phyloP scores from a whole-genome alignment of 2,329 filamentous ascomycete species.

The Fusarium napiforme region DNA sequence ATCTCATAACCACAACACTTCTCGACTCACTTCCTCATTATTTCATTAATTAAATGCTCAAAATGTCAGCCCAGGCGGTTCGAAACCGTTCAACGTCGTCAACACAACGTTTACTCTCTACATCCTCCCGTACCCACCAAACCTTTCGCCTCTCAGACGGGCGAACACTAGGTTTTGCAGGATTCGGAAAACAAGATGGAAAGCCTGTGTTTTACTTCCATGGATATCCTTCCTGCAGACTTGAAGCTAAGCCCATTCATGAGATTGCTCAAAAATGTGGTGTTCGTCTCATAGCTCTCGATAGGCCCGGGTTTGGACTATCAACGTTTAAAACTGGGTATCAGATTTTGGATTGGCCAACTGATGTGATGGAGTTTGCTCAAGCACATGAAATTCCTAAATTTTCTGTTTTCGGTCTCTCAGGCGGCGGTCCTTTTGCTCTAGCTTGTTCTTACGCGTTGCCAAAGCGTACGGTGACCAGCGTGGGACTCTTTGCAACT shows the following conservation, averaged over 20 bases:
- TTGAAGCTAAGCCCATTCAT: slow-evolving; percentile 49
- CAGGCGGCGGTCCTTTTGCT: slow-evolving; percentile 52
- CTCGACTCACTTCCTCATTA: not conserved
- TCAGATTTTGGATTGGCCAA: slow-evolving; percentile 48
- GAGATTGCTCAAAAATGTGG: slow-evolving; percentile 39
- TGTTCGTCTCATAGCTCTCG: slow-evolving; percentile 52
- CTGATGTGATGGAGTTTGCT: slow-evolving; percentile 49
- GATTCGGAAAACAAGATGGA: slow-evolving; percentile 50
- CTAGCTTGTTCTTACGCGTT: slow-evolving; percentile 50
- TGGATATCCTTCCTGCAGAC: slow-evolving; percentile 55
- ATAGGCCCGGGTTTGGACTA: slow-evolving; percentile 57
- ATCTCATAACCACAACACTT: not conserved
- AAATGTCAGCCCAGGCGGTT: not conserved
- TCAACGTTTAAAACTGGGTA: slow-evolving; percentile 51
- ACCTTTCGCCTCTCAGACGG: slow-evolving; percentile 53
- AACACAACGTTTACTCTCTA: not conserved
- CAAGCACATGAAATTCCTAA: slow-evolving; percentile 34
- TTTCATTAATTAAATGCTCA: not conserved
- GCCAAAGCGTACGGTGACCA: slow-evolving; percentile 46
- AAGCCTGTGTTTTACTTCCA: slow-evolving; percentile 55
- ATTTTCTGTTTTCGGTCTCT: slow-evolving; percentile 50
- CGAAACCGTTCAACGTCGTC: not conserved
- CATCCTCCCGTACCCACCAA: slow-evolving; percentile 25
- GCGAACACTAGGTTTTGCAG: slow-evolving; percentile 54
- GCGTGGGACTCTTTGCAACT: slow-evolving; percentile 52